Conservation (phyloP, 192 early-diverging fungal species). For the Linnemannia hyalina region DNA sequence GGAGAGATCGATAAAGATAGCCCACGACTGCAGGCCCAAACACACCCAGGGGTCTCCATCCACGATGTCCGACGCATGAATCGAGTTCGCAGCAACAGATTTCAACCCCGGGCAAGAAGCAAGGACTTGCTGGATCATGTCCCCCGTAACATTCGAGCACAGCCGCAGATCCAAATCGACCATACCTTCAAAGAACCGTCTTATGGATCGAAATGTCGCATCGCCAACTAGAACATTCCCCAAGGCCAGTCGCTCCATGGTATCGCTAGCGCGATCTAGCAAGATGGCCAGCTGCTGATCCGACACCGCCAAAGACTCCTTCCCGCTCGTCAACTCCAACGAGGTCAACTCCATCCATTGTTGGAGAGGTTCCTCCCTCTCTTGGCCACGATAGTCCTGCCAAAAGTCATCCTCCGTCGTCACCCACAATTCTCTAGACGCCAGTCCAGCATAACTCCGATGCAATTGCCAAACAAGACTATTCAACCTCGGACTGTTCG, state of each 20-base stretch:
- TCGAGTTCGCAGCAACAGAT: conserved; percentile 5
- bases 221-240: not conserved
- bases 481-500: not conserved
- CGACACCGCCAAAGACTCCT: not conserved
- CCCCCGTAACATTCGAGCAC: conserved; percentile 7
- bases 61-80: conserved; percentile 6
- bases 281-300: not conserved
- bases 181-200: not conserved
- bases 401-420: not conserved
- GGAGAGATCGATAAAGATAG: not conserved
- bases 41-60: conserved; percentile 21
- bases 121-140: conserved; percentile 7
- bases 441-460: not conserved
- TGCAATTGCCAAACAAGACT: conserved; percentile 7
- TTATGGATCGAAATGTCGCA: not conserved
- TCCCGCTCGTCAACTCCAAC: not conserved
- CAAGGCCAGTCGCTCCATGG: not conserved
- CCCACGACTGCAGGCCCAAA: conserved; percentile 5
- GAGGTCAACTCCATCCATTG: conserved; percentile 21
- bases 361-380: not conserved
- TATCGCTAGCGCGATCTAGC: not conserved
- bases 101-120: conserved; percentile 12
- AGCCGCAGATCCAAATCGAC: not conserved
- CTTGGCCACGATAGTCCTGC: not conserved
- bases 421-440: not conserved